phyloP scores from a whole-genome alignment of 2,329 filamentous ascomycete genomes.

The Cladophialophora immunda region DNA sequence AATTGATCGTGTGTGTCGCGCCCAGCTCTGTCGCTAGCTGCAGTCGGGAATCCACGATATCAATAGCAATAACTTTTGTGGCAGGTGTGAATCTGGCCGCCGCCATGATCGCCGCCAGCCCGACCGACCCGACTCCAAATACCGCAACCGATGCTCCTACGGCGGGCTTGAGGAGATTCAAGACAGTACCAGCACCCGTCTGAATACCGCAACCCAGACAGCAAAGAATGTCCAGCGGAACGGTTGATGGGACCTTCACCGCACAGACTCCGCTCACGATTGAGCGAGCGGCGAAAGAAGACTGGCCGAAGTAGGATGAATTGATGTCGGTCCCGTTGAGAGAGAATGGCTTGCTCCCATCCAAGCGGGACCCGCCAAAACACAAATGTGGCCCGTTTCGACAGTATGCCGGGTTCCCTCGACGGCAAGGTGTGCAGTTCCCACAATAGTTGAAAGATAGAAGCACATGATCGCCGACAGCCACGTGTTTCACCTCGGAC shows the following conservation, averaged over 20 bases:
- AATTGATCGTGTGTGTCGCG: slow-evolving; percentile 53
- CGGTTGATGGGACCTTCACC: slow-evolving; percentile 34
- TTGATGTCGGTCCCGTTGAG: slow-evolving; percentile 21
- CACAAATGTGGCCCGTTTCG: slow-evolving; percentile 13
- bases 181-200: slow-evolving; percentile 42
- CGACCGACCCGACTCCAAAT: slow-evolving; percentile 45
- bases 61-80: slow-evolving; percentile 53
- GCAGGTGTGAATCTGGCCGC: slow-evolving; percentile 39
- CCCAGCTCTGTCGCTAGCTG: slow-evolving; percentile 54
- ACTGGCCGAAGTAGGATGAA: slow-evolving; percentile 42
- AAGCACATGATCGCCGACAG: slow-evolving; percentile 88
- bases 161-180: slow-evolving; percentile 32
- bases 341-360: slow-evolving; percentile 24
- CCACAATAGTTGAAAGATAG: slow-evolving; percentile 44
- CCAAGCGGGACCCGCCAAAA: slow-evolving; percentile 18
- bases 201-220: slow-evolving; percentile 43
- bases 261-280: slow-evolving; percentile 36
- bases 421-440: slow-evolving; percentile 21
- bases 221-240: slow-evolving; percentile 36
- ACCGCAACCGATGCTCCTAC: slow-evolving; percentile 39
- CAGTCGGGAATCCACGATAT: slow-evolving; percentile 53
- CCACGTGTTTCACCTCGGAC: slow-evolving; percentile 67
- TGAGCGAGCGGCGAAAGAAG: slow-evolving; percentile 40
- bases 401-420: slow-evolving; percentile 22
- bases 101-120: slow-evolving; percentile 45